Evolutionary conservation across 2,329 filamentous ascomycete species (phyloP).

Genomic region (Phyllosticta paracitricarpa): DNA sequence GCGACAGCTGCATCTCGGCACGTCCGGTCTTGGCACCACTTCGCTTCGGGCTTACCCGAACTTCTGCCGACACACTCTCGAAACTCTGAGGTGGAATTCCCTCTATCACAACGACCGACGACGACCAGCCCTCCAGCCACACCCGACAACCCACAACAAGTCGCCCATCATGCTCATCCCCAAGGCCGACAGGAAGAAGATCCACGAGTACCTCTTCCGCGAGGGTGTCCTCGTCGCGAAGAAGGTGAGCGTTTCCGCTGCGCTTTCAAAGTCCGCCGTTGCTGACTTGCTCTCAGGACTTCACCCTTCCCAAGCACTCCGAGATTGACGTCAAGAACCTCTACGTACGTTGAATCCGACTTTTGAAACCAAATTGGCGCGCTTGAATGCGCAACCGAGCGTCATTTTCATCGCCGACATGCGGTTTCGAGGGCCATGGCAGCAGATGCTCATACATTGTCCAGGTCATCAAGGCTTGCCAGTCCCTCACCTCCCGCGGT

Average conservation of each 20-base stretch:
- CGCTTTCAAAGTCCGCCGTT: slow-evolving; percentile 41
- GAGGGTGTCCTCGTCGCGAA: slow-evolving; percentile 13
- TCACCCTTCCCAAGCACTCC: slow-evolving; percentile 92
- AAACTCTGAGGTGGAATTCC: slow-evolving; percentile 5
- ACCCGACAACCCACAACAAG: slow-evolving; percentile 7
- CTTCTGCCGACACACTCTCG: slow-evolving; percentile 1
- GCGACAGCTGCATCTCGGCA: background rate
- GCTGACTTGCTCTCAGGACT: slow-evolving; percentile 77
- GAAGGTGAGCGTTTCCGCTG: slow-evolving; percentile 8
- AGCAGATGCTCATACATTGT: slow-evolving; percentile 7
- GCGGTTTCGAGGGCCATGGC: slow-evolving; percentile 3
- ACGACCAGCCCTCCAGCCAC: slow-evolving; percentile 9
- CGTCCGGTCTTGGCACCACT: background rate
- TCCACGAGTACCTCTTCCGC: slow-evolving; percentile 97
- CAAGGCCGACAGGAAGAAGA: slow-evolving; percentile 99
- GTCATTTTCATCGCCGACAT: background rate
- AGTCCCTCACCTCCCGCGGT: slow-evolving; percentile 95
- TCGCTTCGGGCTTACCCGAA: slow-evolving; percentile 4
- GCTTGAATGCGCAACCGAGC: background rate
- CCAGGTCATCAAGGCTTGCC: slow-evolving; percentile 89
- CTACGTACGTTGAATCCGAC: slow-evolving; percentile 46
- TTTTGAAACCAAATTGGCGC: background rate
- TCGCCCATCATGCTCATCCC: slow-evolving; percentile 65
- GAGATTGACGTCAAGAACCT: slow-evolving; percentile 99
- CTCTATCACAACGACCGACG: slow-evolving; percentile 7